Evolutionary conservation across 1,139 yeast genomes (phyloP).

Genomic region (Diutina siamensis): DNA sequence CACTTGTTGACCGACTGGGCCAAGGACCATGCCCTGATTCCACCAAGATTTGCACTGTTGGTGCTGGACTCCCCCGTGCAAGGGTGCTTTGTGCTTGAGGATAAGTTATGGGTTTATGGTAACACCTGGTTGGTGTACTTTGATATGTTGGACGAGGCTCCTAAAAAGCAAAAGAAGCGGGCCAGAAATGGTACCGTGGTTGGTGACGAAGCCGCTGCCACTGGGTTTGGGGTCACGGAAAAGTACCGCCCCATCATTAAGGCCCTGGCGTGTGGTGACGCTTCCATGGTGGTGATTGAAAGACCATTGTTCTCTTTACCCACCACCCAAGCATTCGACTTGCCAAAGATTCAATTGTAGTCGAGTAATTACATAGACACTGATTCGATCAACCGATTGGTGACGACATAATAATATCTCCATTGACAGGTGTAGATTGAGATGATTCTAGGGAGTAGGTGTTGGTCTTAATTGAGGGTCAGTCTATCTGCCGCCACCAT

Average conservation of each 20-base stretch:
- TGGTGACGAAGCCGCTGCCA: constrained; percentile 9
- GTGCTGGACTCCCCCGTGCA: constrained; percentile 50
- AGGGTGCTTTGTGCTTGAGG: constrained; percentile 45
- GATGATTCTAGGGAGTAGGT: too few species aligned
- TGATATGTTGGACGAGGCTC: constrained; percentile 44
- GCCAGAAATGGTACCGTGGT: constrained; percentile 17
- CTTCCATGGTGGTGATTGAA: constrained; percentile 64
- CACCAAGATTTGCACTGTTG: constrained; percentile 46
- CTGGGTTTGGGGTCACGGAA: constrained; percentile 54
- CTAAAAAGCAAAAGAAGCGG: constrained; percentile 19
- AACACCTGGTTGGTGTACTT: constrained; percentile 74
- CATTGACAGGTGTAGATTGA: too few species aligned
- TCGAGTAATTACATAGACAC: too few species aligned
- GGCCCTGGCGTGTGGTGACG: constrained; percentile 41
- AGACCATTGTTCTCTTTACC: constrained; percentile 58
- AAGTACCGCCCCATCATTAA: constrained; percentile 67
- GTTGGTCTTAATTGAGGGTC: too few species aligned
- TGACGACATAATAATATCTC: too few species aligned
- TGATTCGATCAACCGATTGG: too few species aligned
- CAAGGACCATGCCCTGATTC: constrained; percentile 58
- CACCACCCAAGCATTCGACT: constrained; percentile 63
- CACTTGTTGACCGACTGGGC: constrained; percentile 68
- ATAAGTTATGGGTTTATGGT: constrained; percentile 72
- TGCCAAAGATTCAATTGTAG: constrained; percentile 6
- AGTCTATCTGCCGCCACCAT: too few species aligned